phyloP scores from a whole-genome alignment of 352 stramenopile genomes.

The Pythium chondricola region DNA sequence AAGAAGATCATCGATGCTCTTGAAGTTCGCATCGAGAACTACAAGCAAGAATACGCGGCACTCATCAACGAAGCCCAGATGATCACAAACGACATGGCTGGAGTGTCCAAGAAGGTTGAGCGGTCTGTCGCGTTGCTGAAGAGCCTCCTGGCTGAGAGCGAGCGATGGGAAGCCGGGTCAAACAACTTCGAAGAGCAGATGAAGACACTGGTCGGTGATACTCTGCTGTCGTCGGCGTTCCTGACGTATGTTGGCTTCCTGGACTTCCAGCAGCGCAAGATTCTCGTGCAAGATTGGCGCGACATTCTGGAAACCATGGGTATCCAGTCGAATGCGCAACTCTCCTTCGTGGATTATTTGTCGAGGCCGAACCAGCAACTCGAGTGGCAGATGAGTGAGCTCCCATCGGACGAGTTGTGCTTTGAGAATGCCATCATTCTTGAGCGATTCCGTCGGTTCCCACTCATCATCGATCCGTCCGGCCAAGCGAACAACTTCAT shows the following conservation, averaged over 20 bases:
- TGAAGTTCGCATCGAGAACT: slow-evolving; percentile 95
- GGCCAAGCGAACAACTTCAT: slow-evolving; percentile 98
- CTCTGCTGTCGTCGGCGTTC: slow-evolving; percentile 94
- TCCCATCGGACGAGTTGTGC: slow-evolving; percentile 96
- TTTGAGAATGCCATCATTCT: slow-evolving; percentile 99
- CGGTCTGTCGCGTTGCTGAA: slow-evolving; percentile 97
- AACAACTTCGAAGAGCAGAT: slow-evolving; percentile 96
- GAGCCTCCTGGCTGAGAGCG: slow-evolving; percentile 96
- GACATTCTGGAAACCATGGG: slow-evolving; percentile 92
- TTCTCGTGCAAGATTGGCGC: slow-evolving; percentile 94
- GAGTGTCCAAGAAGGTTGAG: slow-evolving; percentile 96
- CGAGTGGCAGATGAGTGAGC: slow-evolving; percentile 93
- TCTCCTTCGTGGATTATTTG: slow-evolving; percentile 95
- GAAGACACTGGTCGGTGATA: slow-evolving; percentile 96
- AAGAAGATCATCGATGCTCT: slow-evolving; percentile 92
- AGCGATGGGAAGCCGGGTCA: slow-evolving; percentile 96
- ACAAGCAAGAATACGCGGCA: slow-evolving; percentile 98
- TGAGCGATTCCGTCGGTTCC: slow-evolving; percentile 95
- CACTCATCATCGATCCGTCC: slow-evolving; percentile 98
- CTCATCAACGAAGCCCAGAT: slow-evolving; percentile 97
- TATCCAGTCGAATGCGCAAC: slow-evolving; percentile 74
- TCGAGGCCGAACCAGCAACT: slow-evolving; percentile 93
- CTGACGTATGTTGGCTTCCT: slow-evolving; percentile 99
- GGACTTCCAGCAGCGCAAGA: slow-evolving; percentile 94
- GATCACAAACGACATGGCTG: slow-evolving; percentile 98